These are phyloP conservation scores for Piromyces finnis DNA, from an alignment of 192 early-diverging fungal species.

Conservation along the genomic window DNA sequence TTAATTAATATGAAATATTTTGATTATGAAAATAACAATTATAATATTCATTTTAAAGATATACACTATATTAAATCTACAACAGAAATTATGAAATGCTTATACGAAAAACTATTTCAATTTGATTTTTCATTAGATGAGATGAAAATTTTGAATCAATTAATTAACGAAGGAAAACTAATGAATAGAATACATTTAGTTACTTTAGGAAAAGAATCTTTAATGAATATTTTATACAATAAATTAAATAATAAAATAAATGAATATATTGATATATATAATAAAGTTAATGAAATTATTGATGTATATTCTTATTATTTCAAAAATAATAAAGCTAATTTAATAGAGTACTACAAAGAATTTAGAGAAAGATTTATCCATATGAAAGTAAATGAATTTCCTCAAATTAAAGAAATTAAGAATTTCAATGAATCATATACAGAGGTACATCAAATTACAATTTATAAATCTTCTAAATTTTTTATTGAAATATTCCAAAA, in stretches of 20 bases:
- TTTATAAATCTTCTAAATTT: not conserved
- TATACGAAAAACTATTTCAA: not conserved
- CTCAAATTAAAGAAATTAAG: not conserved
- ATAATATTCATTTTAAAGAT: not conserved
- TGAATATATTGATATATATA: not conserved
- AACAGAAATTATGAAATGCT: not conserved
- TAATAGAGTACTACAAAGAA: not conserved
- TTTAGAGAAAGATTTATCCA: not conserved
- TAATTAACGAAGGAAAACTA: not conserved
- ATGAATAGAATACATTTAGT: not conserved
- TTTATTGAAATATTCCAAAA: not conserved
- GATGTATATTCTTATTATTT: not conserved
- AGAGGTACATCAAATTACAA: not conserved
- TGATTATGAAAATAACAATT: not conserved
- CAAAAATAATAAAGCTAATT: not conserved
- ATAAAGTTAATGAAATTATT: not conserved
- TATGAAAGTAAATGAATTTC: not conserved
- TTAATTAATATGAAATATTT: not conserved
- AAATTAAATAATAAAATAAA: not conserved
- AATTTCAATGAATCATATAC: not conserved
- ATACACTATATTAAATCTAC: not conserved
- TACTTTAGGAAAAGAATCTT: not conserved
- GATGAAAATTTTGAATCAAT: not conserved
- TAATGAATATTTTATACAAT: not conserved
- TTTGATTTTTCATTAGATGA: not conserved